phyloP scores from a whole-genome alignment of 768 basidiomycete species.

The Rhizopogon vesiculosus region DNA sequence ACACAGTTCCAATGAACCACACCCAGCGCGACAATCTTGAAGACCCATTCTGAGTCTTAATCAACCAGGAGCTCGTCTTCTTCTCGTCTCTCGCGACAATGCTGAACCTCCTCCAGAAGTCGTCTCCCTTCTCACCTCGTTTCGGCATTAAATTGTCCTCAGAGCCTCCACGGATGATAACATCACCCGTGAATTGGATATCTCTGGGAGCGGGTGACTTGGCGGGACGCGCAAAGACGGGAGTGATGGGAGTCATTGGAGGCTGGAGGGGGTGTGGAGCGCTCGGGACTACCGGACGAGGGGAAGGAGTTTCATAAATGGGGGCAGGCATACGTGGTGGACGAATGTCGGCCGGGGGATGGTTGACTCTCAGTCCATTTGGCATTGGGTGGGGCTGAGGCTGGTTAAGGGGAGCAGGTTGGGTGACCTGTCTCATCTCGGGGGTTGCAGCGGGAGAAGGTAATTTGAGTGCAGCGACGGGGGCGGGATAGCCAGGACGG shows the following conservation, averaged over 20 bases:
- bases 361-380: constrained; percentile 13
- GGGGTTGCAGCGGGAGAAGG: constrained; percentile 41
- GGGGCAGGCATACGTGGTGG: constrained; percentile 25
- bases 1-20: constrained; percentile 58
- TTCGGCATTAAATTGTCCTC: constrained; percentile 66
- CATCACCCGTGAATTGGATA: constrained; percentile 44
- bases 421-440: constrained; percentile 25
- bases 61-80: constrained; percentile 61
- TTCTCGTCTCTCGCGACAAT: constrained; percentile 74
- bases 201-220: constrained; percentile 31
- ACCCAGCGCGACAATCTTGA: constrained; percentile 61
- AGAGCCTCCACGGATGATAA: constrained; percentile 62
- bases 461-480: constrained; percentile 61
- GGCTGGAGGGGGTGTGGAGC: constrained; percentile 72
- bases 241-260: constrained; percentile 74
- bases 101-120: constrained; percentile 85
- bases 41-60: constrained; percentile 51
- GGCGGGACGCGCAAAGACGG: constrained; percentile 67
- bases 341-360: constrained; percentile 12
- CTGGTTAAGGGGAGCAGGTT: constrained; percentile 11
- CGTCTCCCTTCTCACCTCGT: constrained; percentile 71
- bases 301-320: constrained; percentile 25
- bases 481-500: constrained; percentile 69
- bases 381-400: constrained; percentile 3
- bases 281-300: constrained; percentile 37